A percentile compares a stretch with the other conserved stretches of the same genome.
These are phyloP conservation scores for Aspergillus campestris DNA, from an alignment of 495 filamentous ascomycete genomes.

Conservation along the genomic window DNA sequence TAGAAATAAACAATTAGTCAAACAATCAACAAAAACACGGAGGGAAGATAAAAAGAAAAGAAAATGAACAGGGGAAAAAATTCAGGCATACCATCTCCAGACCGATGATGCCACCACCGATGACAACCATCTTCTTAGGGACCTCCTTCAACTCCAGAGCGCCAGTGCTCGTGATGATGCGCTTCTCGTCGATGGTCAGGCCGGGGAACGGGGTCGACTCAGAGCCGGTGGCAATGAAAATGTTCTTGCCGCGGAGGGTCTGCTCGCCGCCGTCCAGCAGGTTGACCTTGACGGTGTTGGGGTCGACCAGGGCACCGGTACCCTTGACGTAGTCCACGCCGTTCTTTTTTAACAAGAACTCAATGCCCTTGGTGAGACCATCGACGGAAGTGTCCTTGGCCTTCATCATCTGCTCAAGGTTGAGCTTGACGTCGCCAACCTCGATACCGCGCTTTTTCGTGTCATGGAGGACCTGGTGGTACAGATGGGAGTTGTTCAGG, in stretches of 20 bases:
- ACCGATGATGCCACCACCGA: slow-evolving; percentile 97
- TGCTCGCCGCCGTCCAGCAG: slow-evolving; percentile 84
- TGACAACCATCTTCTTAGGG: slow-evolving; percentile 95
- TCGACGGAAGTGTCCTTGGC: slow-evolving; percentile 88
- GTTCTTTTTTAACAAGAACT: slow-evolving; percentile 98
- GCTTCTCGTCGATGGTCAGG: slow-evolving; percentile 92
- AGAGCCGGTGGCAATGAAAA: slow-evolving; percentile 90
- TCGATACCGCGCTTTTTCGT: slow-evolving; percentile 95
- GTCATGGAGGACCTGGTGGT: slow-evolving; percentile 96
- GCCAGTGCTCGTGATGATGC: slow-evolving; percentile 91
- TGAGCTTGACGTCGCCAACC: slow-evolving; percentile 93
- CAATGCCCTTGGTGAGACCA: slow-evolving; percentile 91
- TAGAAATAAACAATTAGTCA: slow-evolving; percentile 6
- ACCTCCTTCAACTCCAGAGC: slow-evolving; percentile 83
- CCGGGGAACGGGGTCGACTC: slow-evolving; percentile 96
- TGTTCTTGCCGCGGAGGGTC: slow-evolving; percentile 83
- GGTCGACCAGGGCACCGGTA: slow-evolving; percentile 73
- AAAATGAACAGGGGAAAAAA: not conserved
- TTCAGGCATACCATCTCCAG: slow-evolving; percentile 73
- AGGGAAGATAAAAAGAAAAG: not conserved
- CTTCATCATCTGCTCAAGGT: slow-evolving; percentile 93
- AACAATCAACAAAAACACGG: too few species aligned
- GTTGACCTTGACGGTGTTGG: slow-evolving; percentile 86
- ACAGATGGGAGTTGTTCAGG: slow-evolving; percentile 98
- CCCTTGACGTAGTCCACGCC: slow-evolving; percentile 95